Percentiles rank a stretch among this genome's conserved stretches.
Conservation (phyloP, 2,329 filamentous ascomycete genomes). For the Colletotrichum cuscutae region DNA sequence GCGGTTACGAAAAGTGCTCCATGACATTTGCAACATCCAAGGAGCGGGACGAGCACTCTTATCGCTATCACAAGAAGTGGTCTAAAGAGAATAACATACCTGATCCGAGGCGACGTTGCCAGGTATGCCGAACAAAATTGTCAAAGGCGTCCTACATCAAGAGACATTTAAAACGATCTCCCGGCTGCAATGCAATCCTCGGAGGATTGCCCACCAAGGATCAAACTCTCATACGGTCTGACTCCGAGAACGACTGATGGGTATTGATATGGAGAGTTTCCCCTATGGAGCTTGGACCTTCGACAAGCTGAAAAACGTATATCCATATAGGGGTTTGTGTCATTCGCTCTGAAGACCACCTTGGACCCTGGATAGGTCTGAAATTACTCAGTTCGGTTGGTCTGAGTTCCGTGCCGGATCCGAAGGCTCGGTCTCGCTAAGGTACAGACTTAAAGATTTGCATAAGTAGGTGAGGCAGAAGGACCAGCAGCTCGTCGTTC, state of each 20-base stretch:
- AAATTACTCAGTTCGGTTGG: too few species aligned
- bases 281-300: too few species aligned
- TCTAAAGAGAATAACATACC: not conserved
- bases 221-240: not conserved
- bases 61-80: not conserved
- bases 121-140: not conserved
- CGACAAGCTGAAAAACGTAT: too few species aligned
- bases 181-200: not conserved
- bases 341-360: too few species aligned
- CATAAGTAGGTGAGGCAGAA: too few species aligned
- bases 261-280: too few species aligned
- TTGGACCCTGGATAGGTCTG: too few species aligned
- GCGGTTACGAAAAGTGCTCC: not conserved
- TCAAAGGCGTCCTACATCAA: not conserved
- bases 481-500: too few species aligned
- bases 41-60: not conserved
- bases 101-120: slow-evolving; percentile 1
- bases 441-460: too few species aligned
- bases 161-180: not conserved
- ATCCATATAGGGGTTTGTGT: too few species aligned
- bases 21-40: not conserved
- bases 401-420: too few species aligned
- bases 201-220: not conserved
- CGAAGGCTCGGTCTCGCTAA: too few species aligned
- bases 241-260: not conserved